Evolutionary conservation across 139 green algal species (phyloP).

Genomic region (Closterium sp.): DNA sequence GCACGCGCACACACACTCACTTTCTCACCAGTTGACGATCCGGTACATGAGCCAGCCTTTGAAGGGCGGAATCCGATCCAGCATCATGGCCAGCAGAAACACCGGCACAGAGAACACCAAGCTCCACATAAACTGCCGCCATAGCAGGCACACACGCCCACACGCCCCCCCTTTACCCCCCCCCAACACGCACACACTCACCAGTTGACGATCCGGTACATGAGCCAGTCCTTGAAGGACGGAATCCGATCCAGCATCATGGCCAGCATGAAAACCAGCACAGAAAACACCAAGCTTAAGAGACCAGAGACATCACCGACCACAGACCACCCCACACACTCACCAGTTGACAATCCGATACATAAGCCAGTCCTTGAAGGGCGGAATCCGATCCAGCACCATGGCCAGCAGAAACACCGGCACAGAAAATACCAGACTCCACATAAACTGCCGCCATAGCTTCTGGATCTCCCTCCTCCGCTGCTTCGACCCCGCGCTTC

Average conservation of each 20-base stretch:
- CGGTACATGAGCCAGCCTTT: conserved; percentile 21
- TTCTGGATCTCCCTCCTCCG: conserved; percentile 2
- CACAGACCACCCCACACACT: no score
- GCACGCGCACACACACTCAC: neutral
- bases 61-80: conserved; percentile 66
- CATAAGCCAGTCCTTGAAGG: conserved; percentile 42
- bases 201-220: conserved; percentile 19
- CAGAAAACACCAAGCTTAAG: conserved; percentile 64
- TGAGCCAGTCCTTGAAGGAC: conserved; percentile 41
- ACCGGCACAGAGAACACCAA: conserved; percentile 80
- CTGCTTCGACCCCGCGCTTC: neutral
- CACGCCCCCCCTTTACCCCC: no score
- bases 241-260: conserved; percentile 81
- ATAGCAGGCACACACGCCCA: neutral
- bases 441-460: conserved; percentile 21
- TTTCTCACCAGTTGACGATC: conserved; percentile 21
- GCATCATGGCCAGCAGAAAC: conserved; percentile 86
- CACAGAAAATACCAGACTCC: conserved; percentile 67
- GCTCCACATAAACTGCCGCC: conserved; percentile 31
- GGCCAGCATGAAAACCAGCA: conserved; percentile 83
- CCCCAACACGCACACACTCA: neutral
- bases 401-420: conserved; percentile 88
- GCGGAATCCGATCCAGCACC: conserved; percentile 73
- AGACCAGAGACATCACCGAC: neutral
- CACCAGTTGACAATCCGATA: conserved; percentile 21